phyloP scores from a whole-genome alignment of 495 filamentous ascomycete species.

The Podospora comata region DNA sequence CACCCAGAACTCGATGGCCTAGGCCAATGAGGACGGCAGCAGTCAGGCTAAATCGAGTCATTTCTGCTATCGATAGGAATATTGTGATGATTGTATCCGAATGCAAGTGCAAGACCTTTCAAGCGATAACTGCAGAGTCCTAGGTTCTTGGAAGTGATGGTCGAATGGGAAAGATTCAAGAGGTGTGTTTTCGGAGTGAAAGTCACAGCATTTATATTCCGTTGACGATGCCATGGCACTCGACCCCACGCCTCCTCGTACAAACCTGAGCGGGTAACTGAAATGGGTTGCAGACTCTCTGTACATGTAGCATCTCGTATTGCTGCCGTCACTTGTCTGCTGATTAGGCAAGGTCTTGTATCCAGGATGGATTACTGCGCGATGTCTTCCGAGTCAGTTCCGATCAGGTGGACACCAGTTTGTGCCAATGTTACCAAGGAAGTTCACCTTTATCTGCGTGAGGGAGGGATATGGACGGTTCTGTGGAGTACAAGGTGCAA shows the following conservation, averaged over 20 bases:
- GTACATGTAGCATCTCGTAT: constrained; percentile 8
- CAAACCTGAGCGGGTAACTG: neutral
- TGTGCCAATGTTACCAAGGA: neutral
- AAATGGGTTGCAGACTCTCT: neutral
- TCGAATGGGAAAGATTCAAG: neutral
- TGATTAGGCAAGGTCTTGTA: neutral
- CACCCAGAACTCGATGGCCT: constrained; percentile 16
- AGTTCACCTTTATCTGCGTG: neutral
- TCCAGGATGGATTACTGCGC: neutral
- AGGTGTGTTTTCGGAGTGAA: neutral
- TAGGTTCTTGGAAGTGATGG: neutral
- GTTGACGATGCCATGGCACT: neutral
- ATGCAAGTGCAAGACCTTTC: neutral
- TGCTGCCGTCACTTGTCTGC: neutral
- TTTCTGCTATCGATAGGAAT: constrained; percentile 5
- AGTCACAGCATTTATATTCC: neutral
- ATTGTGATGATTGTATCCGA: neutral
- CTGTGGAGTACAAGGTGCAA: neutral
- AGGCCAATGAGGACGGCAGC: constrained; percentile 22
- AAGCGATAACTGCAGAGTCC: neutral
- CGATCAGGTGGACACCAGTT: neutral
- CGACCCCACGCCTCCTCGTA: neutral
- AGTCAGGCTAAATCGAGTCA: constrained; percentile 22
- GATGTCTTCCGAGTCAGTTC: constrained; percentile 1
- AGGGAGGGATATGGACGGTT: neutral